Base-by-base conservation (phyloP, 768 basidiomycete species). In the Dioszegia crocea region DNA sequence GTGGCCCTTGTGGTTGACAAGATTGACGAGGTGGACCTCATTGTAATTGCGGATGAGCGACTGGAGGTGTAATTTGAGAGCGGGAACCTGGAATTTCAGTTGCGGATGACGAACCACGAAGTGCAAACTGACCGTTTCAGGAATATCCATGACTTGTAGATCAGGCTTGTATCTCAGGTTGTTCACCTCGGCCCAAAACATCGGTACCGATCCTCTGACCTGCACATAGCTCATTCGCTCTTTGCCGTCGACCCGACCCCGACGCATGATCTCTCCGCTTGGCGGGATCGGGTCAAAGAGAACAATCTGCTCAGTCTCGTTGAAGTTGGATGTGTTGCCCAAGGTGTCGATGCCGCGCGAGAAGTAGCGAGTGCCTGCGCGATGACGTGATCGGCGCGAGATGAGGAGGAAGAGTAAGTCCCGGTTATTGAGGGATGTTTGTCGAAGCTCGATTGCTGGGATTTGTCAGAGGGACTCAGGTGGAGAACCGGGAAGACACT, bases 171-270 rank as follows among this genome's bases (percentile, higher is more conserved):
- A 99, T 66, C 92, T 82, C 65, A 99, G 73, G 41, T 89, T 98
- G 77, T 91, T 98, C 71, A 99, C 80, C 76, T 99, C 94, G 0
- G 90, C 89, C 94, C 96, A 99, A 74, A 88, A 98, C 19, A 98
- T 75, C 0, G 96, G 96, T 4, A 91, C 85, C 66, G 91, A 94
- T 11, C 96, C 96, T 63, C 96, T 82, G 56, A 86, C 91, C 78
- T 99, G 96, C 6, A 92, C 89, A 76, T 88, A 97, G 75, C 89
- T 89, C 65, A 92, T 71, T 57, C 73, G 57, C 39, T 79, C 75
- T 27, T 73, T 69, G 8, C 80, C 80, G 43, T 76, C 69, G 10
- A 77, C 77, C 36, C 67, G 39, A 0, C 71, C 71, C 58, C 66
- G 26, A 30, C 69, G 51, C 30, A 63, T 45, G 24, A 62, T 54